These are phyloP conservation scores for Penicillium longicatenatum DNA, from an alignment of 495 filamentous ascomycete genomes.

Conservation along the genomic window DNA sequence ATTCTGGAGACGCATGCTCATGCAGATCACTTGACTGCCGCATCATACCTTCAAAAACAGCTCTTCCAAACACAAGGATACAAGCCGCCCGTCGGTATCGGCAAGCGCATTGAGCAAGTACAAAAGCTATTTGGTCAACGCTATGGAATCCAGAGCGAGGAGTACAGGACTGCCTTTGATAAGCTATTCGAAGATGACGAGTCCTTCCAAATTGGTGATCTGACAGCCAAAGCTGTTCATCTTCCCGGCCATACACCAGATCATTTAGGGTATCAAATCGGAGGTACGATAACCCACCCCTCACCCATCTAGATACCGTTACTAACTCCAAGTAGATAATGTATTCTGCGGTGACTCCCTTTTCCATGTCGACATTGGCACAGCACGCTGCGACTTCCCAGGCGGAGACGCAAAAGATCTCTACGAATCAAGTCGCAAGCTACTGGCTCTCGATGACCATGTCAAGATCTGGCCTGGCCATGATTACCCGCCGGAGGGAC, in stretches of 20 bases:
- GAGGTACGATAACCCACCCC: conserved; percentile 27
- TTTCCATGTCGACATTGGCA: conserved; percentile 60
- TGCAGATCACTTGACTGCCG: conserved; percentile 63
- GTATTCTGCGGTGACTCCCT: conserved; percentile 64
- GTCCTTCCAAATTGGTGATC: conserved; percentile 48
- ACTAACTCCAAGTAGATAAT: conserved; percentile 36
- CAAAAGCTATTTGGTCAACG: conserved; percentile 50
- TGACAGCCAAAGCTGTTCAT: conserved; percentile 51
- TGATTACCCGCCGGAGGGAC: conserved; percentile 46
- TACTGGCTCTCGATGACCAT: conserved; percentile 48
- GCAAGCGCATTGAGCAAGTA: conserved; percentile 53
- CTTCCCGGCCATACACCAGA: conserved; percentile 65
- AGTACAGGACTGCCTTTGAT: conserved; percentile 52
- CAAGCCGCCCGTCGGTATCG: conserved; percentile 51
- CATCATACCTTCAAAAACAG: conserved; percentile 52
- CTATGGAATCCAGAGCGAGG: conserved; percentile 45
- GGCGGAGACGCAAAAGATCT: conserved; percentile 51
- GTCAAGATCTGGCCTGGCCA: conserved; percentile 54
- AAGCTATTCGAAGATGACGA: conserved; percentile 56
- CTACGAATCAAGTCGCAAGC: conserved; percentile 44
- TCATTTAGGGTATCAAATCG: conserved; percentile 61
- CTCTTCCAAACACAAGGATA: conserved; percentile 31
- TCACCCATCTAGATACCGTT: no score
- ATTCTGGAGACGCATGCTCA: conserved; percentile 65
- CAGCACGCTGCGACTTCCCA: conserved; percentile 63